Percentiles rank a stretch among this genome's conserved stretches.
Evolutionary conservation across 2,329 filamentous ascomycete species (phyloP).

Genomic region (Talaromyces sp.): DNA sequence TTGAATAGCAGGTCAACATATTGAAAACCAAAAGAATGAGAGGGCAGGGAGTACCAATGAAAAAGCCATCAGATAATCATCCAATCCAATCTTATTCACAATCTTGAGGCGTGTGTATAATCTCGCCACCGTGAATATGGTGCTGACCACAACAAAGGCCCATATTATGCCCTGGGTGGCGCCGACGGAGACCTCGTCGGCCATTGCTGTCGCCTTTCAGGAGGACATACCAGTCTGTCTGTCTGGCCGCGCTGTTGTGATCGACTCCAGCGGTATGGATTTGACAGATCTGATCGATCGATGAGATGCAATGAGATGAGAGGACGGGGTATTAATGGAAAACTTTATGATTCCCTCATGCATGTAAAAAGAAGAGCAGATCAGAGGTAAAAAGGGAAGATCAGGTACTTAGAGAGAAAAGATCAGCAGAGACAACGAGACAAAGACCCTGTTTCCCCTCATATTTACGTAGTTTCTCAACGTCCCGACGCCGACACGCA

Average conservation of each 20-base stretch:
- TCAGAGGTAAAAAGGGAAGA: background rate
- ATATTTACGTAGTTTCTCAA: background rate
- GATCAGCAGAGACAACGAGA: background rate
- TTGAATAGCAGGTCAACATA: background rate
- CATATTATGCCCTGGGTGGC: slow-evolving; percentile 18
- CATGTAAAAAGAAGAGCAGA: background rate
- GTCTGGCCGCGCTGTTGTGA: background rate
- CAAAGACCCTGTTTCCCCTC: background rate
- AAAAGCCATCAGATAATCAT: slow-evolving; percentile 18
- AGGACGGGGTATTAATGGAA: background rate
- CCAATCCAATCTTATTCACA: slow-evolving; percentile 15
- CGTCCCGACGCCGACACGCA: background rate
- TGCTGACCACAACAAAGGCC: slow-evolving; percentile 16
- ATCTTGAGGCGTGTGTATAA: slow-evolving; percentile 17
- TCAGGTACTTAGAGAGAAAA: background rate
- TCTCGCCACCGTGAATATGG: slow-evolving; percentile 9
- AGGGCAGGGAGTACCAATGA: slow-evolving; percentile 3
- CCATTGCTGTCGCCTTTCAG: background rate
- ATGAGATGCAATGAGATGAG: background rate
- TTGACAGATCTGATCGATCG: slow-evolving; percentile 9
- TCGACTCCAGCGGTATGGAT: background rate
- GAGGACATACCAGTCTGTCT: background rate
- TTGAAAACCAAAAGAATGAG: too few species aligned
- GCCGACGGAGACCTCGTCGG: slow-evolving; percentile 3
- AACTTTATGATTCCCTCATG: slow-evolving; percentile 2